Conservation (phyloP, 306 rosid species). For the Phaseolus lunatus region DNA sequence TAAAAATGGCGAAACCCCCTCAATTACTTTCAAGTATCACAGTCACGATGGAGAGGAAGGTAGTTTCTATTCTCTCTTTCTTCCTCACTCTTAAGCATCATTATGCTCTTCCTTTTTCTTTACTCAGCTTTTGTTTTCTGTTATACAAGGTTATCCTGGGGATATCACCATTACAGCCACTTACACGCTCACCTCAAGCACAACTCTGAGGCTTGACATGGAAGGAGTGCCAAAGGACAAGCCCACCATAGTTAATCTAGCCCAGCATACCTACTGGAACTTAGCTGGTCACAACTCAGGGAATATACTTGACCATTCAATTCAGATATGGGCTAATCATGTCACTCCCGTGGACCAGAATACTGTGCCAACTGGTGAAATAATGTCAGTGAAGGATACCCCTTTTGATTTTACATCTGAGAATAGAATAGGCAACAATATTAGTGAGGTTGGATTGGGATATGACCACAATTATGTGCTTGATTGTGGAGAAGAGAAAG, state of each 20-base stretch:
- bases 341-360: slow-evolving; percentile 80
- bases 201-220: slow-evolving; percentile 91
- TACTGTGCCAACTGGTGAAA: slow-evolving; percentile 80
- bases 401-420: slow-evolving; percentile 81
- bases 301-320: slow-evolving; percentile 73
- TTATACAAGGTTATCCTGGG: slow-evolving; percentile 77
- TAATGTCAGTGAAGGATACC: slow-evolving; percentile 75
- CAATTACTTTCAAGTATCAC: slow-evolving; percentile 77
- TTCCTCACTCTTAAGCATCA: background rate
- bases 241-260: slow-evolving; percentile 81
- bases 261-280: slow-evolving; percentile 95
- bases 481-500: slow-evolving; percentile 72
- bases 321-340: slow-evolving; percentile 75
- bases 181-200: slow-evolving; percentile 74
- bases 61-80: slow-evolving; percentile 41
- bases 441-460: slow-evolving; percentile 77
- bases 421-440: slow-evolving; percentile 73
- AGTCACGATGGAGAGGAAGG: slow-evolving; percentile 95
- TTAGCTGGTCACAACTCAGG: slow-evolving; percentile 87
- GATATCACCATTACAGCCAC: slow-evolving; percentile 77
- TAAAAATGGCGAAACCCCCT: slow-evolving; percentile 69
- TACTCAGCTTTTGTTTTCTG: slow-evolving; percentile 30
- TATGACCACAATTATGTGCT: slow-evolving; percentile 93
- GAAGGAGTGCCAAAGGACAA: slow-evolving; percentile 88
- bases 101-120: background rate